Evolutionary conservation across 768 basidiomycete genomes (phyloP), one percentile per base, ranked within the genome.

Genomic region (Mycena rebaudengoi): DNA sequence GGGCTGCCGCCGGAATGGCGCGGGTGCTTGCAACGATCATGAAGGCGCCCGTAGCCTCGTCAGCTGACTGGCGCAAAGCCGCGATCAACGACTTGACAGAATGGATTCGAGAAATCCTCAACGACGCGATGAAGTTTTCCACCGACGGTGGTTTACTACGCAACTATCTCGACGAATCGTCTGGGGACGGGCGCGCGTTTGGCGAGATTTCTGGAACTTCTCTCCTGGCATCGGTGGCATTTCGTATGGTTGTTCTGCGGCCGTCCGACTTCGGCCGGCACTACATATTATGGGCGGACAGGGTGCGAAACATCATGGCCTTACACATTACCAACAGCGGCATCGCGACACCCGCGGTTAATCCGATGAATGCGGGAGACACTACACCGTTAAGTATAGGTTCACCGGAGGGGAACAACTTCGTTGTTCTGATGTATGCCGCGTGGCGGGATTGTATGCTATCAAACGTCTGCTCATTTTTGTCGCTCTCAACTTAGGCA

Each of bases 101-200:
- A 4, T 81, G 77, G 70, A 82, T 85, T 66, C 76, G 77, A 69
- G 82, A 83, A 46, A 85, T 85, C 51, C 44, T 85, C 25, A 80
- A 85, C 54, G 82, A 76, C 4, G 83, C 76, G 13, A 79, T 79
- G 64, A 56, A 50, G 1, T 71, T 75, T 3, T 64, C 75, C 1
- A 53, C 52, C 16, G 80, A 81, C 23, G 68, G 65, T 23, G 78
- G 78, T 1, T 70, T 85, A 6, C 58, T 83, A 26, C 74, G 80
- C 43, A 85, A 85, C 64, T 85, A 83, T 64, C 65, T 78, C 64
- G 74, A 80, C 45, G 28, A 64, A 4, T 62, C 66, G n/a, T 2
- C 69, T 65, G 74, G 54, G 13, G 54, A 56, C 21, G 48, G 57
- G 20, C 49, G 37, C 25, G 79, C 80, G 7, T 85, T 81, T 46